Base-by-base conservation (phyloP, 371 early-diverging fungal genomes). In the Lichtheimia hyalospora region DNA sequence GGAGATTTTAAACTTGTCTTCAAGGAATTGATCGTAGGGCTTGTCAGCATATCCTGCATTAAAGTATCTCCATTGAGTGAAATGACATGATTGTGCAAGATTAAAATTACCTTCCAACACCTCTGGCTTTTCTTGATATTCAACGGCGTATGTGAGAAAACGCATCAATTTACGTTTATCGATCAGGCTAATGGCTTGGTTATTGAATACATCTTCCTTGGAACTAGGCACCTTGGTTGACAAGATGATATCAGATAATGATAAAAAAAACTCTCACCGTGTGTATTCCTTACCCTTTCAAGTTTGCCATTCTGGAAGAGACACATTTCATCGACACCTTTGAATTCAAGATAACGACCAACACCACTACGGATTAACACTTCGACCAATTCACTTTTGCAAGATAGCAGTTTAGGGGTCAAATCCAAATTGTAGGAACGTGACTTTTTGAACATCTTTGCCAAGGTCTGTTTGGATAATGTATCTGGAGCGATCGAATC, bases 81-180 rank as follows among this genome's bases (percentile, higher is more conserved):
- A 34, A 10, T 6, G 34, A 34, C 34, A 34, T 8, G 6, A 34
- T 34, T 10, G 34, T 10, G 10, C 34, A 5, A 5, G 2, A 7
- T 8, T n/a, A 46, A 3, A 8, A 14, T 6, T 65, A 68, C 73
- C 77, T 53, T 71, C 67, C 3, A 76, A 49, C 0, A 73, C 42
- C 16, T 68, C 67, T 16, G 70, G 63, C 10, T 73, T 68, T 25
- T 73, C 67, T 18, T 75, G 68, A 43, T 73, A 77, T 48, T 83
- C 82, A 63, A 87, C 64, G 5, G 89, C 85, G 66, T 80, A 82
- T 0, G 88, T 89, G 53, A 97, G 70, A 59, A 96, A 90, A 63
- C 88, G 87, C 96, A 96, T 96, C 70, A 97, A 61, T 57, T 86
- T 84, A 57, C 96, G 81, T 71, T 96, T 96, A 51, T 95, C 96